Base-by-base conservation (phyloP, 139 green algal species). In the Monoraphidium neglectum region DNA sequence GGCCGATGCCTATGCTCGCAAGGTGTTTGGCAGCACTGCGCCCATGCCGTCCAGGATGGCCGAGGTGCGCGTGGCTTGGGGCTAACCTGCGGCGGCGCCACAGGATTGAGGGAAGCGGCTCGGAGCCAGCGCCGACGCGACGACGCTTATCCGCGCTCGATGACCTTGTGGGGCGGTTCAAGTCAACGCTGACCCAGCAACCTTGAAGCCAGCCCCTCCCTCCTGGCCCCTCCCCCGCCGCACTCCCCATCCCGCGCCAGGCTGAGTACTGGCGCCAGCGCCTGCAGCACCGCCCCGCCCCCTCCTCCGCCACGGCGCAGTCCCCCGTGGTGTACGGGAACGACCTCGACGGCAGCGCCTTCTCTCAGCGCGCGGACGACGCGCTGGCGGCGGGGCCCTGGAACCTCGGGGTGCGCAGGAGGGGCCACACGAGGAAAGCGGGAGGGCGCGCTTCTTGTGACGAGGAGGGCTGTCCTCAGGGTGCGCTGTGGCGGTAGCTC, bases 261-360 rank as follows among this genome's bases (percentile, higher is more conserved):
- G 61, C 68, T 16, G 89, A 91, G 71, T 93, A 89, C 77, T 93
- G 89, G 89, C 37, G 78, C 26, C 33, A 69, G 70, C 30, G 68
- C 70, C 28, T 33, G n/a, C 61, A 77, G 33, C 33, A 32, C 4
- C 15, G 33, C 30, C 12, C 6, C 61, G 47, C 8, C 15, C 5
- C n/a, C 56, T 64, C 16, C 33, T 73, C 26, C 47, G 62, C n/a
- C 32, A 38, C 64, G 37, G 36, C 16, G 1, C 51, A 66, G 15
- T 6, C 63, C 33, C 24, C 28, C 2, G 77, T 95, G 0, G 64
- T 90, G 69, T 95, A 97, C 67, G 92, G 87, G 57, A 92, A 89
- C 61, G 88, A 97, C 72, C 82, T 95, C 26, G 90, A 94, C 46
- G 92, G 91, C 32, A 91, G 71, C 49, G 87, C 81, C 4, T 97